phyloP scores from a whole-genome alignment of 2,329 filamentous ascomycete genomes.

The Venturia carpophila region DNA sequence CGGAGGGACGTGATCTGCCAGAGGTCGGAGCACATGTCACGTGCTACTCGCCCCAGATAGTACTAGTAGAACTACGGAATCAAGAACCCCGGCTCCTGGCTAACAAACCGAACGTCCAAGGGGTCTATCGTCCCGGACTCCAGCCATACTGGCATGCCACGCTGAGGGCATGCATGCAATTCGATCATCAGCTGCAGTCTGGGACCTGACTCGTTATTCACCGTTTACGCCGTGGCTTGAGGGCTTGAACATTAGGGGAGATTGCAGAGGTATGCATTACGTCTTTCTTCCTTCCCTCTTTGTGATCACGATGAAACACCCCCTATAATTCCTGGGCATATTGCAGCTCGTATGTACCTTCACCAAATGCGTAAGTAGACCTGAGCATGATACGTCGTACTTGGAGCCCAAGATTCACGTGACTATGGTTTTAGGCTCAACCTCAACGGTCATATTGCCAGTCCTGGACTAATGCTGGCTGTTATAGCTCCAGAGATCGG shows the following conservation, averaged over 20 bases:
- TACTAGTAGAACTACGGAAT: no score
- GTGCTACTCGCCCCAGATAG: no score
- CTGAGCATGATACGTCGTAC: no score
- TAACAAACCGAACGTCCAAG: no score
- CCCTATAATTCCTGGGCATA: background rate
- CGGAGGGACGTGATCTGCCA: no score
- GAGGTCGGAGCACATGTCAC: no score
- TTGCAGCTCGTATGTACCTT: background rate
- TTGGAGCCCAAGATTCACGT: background rate
- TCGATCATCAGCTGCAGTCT: background rate
- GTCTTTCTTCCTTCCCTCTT: background rate
- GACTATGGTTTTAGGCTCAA: background rate
- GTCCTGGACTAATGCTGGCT: background rate
- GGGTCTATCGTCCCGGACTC: no score
- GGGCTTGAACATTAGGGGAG: background rate
- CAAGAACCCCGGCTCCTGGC: no score
- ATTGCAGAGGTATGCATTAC: background rate
- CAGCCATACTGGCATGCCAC: background rate
- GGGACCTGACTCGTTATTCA: background rate
- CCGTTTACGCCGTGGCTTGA: background rate
- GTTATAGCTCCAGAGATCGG: background rate
- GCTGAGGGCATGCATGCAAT: background rate
- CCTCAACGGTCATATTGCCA: background rate
- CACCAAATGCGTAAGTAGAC: background rate
- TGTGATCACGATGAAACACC: background rate